These are phyloP conservation scores for Pseudopyrenochaeta lycopersici DNA, from an alignment of 2,329 filamentous ascomycete genomes.

Conservation along the genomic window DNA sequence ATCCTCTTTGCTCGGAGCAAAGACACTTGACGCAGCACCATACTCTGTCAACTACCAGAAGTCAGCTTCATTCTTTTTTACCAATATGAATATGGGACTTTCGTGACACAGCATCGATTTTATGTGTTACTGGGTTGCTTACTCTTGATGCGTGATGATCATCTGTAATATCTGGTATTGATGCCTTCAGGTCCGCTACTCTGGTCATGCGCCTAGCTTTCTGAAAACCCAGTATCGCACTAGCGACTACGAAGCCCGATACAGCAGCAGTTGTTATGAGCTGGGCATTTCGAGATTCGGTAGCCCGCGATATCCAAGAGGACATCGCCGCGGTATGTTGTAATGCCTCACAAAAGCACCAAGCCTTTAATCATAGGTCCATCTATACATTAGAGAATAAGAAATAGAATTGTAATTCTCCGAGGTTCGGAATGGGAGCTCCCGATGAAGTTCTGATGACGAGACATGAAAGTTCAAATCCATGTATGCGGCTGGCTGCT, in stretches of 20 bases:
- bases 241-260: constrained; percentile 58
- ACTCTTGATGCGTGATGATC: constrained; percentile 62
- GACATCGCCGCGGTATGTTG: constrained; percentile 47
- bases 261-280: constrained; percentile 74
- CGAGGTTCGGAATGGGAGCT: background rate
- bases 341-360: constrained; percentile 5
- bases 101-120: background rate
- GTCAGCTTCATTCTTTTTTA: constrained; percentile 43
- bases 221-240: constrained; percentile 66
- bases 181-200: constrained; percentile 67
- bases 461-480: constrained; percentile 15
- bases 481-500: constrained; percentile 14
- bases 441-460: background rate
- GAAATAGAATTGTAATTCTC: too few relatives aligned
- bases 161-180: constrained; percentile 65
- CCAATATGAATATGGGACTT: background rate
- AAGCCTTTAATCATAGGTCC: constrained; percentile 3
- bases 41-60: constrained; percentile 66
- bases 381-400: constrained; percentile 8
- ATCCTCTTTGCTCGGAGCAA: constrained; percentile 61
- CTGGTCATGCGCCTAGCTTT: constrained; percentile 63
- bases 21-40: constrained; percentile 61
- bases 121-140: constrained; percentile 25
- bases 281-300: constrained; percentile 63
- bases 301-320: constrained; percentile 56